These are phyloP conservation scores for Sonneratia alba DNA, from an alignment of 345 rosid species.

Conservation along the genomic window DNA sequence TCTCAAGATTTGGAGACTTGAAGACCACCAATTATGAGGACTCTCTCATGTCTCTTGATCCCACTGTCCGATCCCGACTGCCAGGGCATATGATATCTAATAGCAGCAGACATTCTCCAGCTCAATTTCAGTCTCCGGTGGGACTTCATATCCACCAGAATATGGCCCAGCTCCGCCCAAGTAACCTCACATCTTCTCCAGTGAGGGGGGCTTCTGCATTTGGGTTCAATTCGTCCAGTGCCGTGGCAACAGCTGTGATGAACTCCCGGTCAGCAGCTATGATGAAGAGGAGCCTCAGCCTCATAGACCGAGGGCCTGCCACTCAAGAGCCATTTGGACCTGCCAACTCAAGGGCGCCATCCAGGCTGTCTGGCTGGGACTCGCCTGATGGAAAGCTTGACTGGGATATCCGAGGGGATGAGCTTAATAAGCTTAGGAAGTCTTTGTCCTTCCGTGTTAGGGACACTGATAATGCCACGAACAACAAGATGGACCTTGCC, in stretches of 20 bases:
- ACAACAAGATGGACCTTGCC: conserved; percentile 12
- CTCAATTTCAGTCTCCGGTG: conserved; percentile 55
- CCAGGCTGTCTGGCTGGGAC: conserved; percentile 66
- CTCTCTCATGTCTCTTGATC: conserved; percentile 47
- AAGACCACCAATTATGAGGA: conserved; percentile 53
- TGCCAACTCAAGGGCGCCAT: conserved; percentile 21
- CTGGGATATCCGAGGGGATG: conserved; percentile 86
- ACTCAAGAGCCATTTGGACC: neutral
- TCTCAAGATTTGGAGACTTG: conserved; percentile 37
- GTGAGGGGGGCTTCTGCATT: conserved; percentile 41
- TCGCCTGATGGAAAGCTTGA: conserved; percentile 75
- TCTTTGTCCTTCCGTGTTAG: conserved; percentile 76
- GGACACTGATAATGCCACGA: conserved; percentile 22
- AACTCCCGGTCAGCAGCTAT: conserved; percentile 81
- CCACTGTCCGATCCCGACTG: conserved; percentile 44
- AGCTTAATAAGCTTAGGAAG: conserved; percentile 73
- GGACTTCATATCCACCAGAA: conserved; percentile 56
- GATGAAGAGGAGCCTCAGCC: conserved; percentile 81
- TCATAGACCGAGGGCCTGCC: conserved; percentile 50
- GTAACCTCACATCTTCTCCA: conserved; percentile 40
- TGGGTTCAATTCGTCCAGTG: conserved; percentile 74
- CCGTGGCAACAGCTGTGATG: conserved; percentile 85
- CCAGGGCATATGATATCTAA: conserved; percentile 33
- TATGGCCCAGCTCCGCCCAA: conserved; percentile 53
- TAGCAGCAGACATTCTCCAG: conserved; percentile 10